These are phyloP conservation scores for Fusarium pseudograminearum DNA, from an alignment of 2,329 filamentous ascomycete species.

Conservation along the genomic window DNA sequence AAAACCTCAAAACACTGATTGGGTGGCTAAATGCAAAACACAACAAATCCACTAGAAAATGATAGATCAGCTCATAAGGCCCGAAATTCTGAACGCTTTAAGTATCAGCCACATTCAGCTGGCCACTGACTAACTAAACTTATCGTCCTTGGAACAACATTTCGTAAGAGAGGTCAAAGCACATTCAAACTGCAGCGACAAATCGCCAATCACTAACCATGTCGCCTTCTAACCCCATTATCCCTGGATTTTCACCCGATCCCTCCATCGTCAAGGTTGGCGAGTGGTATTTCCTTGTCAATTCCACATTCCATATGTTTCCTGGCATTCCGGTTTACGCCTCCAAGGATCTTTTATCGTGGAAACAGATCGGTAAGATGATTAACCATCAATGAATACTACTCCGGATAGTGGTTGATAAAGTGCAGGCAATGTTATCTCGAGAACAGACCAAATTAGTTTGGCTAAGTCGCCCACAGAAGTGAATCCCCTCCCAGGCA, in stretches of 20 bases:
- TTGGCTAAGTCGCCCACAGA: slow-evolving; percentile 1
- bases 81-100: neutral
- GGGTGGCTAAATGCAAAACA: slow-evolving; percentile 10
- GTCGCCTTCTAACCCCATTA: slow-evolving; percentile 21
- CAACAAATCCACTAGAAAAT: neutral
- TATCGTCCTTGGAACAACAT: neutral
- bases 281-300: slow-evolving; percentile 27
- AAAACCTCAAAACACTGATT: neutral
- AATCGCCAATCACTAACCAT: slow-evolving; percentile 2
- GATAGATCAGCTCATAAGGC: neutral
- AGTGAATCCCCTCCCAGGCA: slow-evolving; percentile 8
- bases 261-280: slow-evolving; percentile 21
- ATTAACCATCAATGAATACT: neutral
- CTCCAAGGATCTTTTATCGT: slow-evolving; percentile 7
- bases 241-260: slow-evolving; percentile 26
- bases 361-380: slow-evolving; percentile 14
- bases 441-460: neutral
- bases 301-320: slow-evolving; percentile 29
- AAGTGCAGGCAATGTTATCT: slow-evolving; percentile 10
- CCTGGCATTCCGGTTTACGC: slow-evolving; percentile 21
- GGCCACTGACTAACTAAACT: neutral
- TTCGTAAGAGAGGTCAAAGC: neutral
- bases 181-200: neutral
- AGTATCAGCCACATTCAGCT: slow-evolving; percentile 1
- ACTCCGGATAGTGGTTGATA: neutral